Conservation (phyloP, 441 rosid species). For the Kokia cookei region DNA sequence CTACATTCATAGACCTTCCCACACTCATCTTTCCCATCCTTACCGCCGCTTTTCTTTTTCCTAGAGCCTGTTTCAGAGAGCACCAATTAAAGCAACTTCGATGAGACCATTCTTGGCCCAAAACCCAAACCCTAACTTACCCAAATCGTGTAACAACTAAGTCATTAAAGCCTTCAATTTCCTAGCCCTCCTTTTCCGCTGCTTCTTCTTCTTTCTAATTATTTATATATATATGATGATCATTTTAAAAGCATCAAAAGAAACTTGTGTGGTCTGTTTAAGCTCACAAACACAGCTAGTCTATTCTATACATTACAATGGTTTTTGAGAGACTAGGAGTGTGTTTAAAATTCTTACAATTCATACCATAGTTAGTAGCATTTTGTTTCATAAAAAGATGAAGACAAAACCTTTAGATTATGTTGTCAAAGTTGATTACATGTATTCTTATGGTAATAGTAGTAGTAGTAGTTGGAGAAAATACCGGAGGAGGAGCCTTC, state of each 20-base stretch:
- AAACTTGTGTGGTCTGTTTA: neutral
- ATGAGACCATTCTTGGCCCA: slow-evolving; percentile 29
- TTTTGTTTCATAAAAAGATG: neutral
- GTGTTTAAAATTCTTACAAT: neutral
- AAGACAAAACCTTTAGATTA: neutral
- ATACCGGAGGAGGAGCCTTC: slow-evolving; percentile 52
- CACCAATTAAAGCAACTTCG: slow-evolving; percentile 33
- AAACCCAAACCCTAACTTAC: slow-evolving; percentile 27
- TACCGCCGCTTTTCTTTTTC: slow-evolving; percentile 60
- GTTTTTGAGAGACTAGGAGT: neutral
- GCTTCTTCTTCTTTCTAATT: no score
- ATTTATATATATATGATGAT: neutral
- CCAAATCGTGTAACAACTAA: neutral
- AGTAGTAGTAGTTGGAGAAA: neutral
- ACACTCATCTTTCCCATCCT: slow-evolving; percentile 81
- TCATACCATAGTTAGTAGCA: no score
- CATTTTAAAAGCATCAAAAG: neutral
- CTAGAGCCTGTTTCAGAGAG: slow-evolving; percentile 27
- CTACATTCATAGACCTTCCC: slow-evolving; percentile 92
- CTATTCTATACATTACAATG: no score
- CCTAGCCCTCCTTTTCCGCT: neutral
- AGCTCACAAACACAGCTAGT: neutral
- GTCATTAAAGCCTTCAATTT: neutral
- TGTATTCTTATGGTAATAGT: neutral
- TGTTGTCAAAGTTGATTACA: neutral